Conservation (phyloP, 129 eudicot genomes). For the Lactuca sativa region DNA sequence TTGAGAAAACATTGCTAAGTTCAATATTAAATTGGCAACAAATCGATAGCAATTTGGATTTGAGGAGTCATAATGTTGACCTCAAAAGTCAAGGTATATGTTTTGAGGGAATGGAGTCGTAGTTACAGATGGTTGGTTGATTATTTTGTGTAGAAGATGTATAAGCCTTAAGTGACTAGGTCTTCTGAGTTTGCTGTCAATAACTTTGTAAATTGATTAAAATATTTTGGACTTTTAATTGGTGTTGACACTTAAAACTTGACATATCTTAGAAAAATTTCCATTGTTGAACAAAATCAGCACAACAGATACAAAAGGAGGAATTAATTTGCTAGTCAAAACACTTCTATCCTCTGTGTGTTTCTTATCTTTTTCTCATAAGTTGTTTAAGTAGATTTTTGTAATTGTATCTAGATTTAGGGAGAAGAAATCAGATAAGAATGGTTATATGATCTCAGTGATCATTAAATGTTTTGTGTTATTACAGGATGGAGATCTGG, state of each 20-base stretch:
- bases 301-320: background rate
- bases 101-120: background rate
- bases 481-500: constrained; percentile 80
- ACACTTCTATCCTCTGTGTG: background rate
- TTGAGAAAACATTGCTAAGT: background rate
- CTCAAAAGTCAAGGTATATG: background rate
- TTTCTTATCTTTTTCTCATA: background rate
- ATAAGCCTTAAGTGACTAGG: constrained; percentile 4
- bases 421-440: background rate
- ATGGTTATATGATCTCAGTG: constrained; percentile 15
- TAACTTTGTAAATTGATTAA: background rate
- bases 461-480: constrained; percentile 7
- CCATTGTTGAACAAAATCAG: background rate
- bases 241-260: background rate
- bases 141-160: background rate
- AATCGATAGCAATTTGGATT: constrained; percentile 13
- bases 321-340: background rate
- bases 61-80: constrained; percentile 22
- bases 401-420: background rate
- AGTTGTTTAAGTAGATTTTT: no score
- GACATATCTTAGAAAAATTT: background rate
- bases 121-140: constrained; percentile 10
- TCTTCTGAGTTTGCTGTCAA: constrained; percentile 9
- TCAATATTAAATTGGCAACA: constrained; percentile 2
- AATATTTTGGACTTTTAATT: background rate